Conservation (phyloP, 768 basidiomycete genomes). For the Tephrocybe sp. region DNA sequence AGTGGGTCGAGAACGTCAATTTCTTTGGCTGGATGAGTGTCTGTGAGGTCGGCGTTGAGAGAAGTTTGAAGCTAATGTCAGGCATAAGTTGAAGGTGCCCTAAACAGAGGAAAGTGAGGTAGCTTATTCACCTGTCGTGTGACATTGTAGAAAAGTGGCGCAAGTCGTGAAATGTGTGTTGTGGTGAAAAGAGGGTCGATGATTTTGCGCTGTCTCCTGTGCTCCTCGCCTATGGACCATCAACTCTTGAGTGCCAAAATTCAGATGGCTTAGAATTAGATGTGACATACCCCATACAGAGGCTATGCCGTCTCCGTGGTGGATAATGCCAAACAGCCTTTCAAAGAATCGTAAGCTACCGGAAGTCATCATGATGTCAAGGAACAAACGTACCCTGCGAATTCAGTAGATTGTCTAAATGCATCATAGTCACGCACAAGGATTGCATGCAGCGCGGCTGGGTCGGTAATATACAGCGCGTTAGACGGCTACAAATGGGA, state of each 20-base stretch:
- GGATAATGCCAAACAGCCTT: slow-evolving; percentile 26
- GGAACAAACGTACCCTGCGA: slow-evolving; percentile 18
- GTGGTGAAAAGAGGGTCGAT: slow-evolving; percentile 24
- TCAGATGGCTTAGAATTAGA: too few species aligned
- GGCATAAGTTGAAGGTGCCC: too few species aligned
- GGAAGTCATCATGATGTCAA: too few species aligned
- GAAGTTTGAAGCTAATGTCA: slow-evolving; percentile 12
- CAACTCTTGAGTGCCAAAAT: too few species aligned
- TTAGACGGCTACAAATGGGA: slow-evolving; percentile 4
- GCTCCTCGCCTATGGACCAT: slow-evolving; percentile 23
- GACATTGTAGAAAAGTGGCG: slow-evolving; percentile 23
- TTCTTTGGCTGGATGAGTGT: neutral
- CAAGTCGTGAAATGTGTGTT: slow-evolving; percentile 22
- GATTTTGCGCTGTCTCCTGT: slow-evolving; percentile 25
- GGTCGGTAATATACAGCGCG: slow-evolving; percentile 26
- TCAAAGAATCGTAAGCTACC: too few species aligned
- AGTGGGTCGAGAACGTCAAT: slow-evolving; percentile 18
- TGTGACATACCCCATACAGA: slow-evolving; percentile 27
- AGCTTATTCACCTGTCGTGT: slow-evolving; percentile 19
- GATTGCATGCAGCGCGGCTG: slow-evolving; percentile 22
- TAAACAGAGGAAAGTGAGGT: too few species aligned
- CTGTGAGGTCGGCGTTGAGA: slow-evolving; percentile 7
- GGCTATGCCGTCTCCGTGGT: slow-evolving; percentile 23
- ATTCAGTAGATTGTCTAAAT: slow-evolving; percentile 26
- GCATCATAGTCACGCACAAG: slow-evolving; percentile 21